Evolutionary conservation across 306 rosid species (phyloP).

Genomic region (Citrullus colocynthis): DNA sequence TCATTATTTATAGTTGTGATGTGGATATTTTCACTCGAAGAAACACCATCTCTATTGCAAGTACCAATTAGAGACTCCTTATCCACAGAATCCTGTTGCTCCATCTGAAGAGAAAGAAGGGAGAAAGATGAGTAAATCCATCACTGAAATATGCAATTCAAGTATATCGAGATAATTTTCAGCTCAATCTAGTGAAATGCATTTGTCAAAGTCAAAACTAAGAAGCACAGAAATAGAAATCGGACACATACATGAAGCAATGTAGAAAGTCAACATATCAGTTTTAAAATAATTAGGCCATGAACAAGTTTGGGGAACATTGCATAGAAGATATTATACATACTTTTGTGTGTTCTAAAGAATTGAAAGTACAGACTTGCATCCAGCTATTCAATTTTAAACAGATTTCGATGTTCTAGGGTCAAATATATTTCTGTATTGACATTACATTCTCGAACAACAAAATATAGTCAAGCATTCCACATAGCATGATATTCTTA

Average conservation of each 20-base stretch:
- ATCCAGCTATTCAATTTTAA: neutral
- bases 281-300: neutral
- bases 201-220: neutral
- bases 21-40: conserved; percentile 10
- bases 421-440: neutral
- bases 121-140: neutral
- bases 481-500: neutral
- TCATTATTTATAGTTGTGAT: conserved; percentile 29
- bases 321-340: neutral
- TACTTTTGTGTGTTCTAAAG: neutral
- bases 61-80: conserved; percentile 11
- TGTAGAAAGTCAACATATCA: neutral
- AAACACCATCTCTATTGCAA: conserved; percentile 14
- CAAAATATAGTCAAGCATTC: neutral
- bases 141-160: neutral
- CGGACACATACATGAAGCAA: neutral
- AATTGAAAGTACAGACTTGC: neutral
- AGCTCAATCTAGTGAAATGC: neutral
- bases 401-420: neutral
- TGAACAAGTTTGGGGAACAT: neutral
- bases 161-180: neutral
- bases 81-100: conserved; percentile 20
- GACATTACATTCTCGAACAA: neutral
- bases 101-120: conserved; percentile 45
- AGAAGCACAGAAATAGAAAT: neutral